These are phyloP conservation scores for Trichoderma afroharzianum DNA, from an alignment of 2,329 filamentous ascomycete species.

Conservation along the genomic window DNA sequence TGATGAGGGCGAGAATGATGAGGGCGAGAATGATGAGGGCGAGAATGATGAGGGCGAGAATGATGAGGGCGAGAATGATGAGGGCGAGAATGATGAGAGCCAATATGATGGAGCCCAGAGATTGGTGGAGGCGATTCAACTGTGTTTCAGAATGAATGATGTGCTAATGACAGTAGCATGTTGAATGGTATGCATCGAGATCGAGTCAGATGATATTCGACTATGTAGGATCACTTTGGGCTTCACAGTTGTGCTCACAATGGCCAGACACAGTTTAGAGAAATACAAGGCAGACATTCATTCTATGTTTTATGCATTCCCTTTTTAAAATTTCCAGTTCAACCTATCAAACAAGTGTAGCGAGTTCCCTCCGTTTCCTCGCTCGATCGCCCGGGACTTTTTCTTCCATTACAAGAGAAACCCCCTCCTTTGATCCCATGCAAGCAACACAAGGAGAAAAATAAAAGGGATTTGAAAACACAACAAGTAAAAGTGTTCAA, in stretches of 20 bases:
- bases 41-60: too few relatives aligned
- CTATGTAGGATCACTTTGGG: not conserved
- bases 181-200: not conserved
- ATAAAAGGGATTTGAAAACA: slow-evolving; percentile 5
- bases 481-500: slow-evolving; percentile 13
- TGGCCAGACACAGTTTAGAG: not conserved
- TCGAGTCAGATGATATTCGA: not conserved
- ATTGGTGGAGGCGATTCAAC: too few relatives aligned
- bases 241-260: not conserved
- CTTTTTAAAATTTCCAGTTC: slow-evolving; percentile 27
- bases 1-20: too few relatives aligned
- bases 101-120: too few relatives aligned
- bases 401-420: slow-evolving; percentile 29
- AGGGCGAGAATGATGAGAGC: too few relatives aligned
- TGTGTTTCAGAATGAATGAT: too few relatives aligned
- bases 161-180: not conserved
- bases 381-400: slow-evolving; percentile 19
- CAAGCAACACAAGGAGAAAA: slow-evolving; percentile 23
- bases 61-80: too few relatives aligned
- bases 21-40: too few relatives aligned
- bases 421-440: slow-evolving; percentile 29
- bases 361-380: slow-evolving; percentile 33
- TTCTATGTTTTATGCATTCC: slow-evolving; percentile 14
- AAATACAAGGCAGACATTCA: not conserved
- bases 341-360: slow-evolving; percentile 29